Evolutionary conservation across 2,329 filamentous ascomycete species (phyloP).

Genomic region (Mollisiaceae sp.): DNA sequence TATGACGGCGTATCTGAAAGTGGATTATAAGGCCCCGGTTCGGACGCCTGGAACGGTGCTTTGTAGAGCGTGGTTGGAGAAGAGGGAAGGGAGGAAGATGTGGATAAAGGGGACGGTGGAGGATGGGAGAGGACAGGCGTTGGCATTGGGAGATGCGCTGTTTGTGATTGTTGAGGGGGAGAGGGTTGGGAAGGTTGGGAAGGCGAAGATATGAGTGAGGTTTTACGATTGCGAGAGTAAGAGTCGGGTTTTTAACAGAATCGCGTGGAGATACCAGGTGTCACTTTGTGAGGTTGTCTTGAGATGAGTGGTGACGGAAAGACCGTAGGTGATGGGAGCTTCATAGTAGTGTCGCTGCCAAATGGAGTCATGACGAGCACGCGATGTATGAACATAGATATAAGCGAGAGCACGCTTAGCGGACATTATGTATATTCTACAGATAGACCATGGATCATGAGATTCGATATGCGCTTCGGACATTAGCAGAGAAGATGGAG

Average conservation of each 20-base stretch:
- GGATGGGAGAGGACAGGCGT: constrained; percentile 52
- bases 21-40: constrained; percentile 58
- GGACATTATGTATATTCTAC: neutral
- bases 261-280: too few species aligned
- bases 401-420: neutral
- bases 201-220: neutral
- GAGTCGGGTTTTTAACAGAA: too few species aligned
- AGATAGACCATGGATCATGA: constrained; percentile 17
- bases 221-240: neutral
- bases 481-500: constrained; percentile 12
- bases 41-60: constrained; percentile 54
- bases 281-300: neutral
- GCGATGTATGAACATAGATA: neutral
- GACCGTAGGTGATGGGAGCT: too few species aligned
- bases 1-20: constrained; percentile 59
- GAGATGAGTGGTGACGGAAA: neutral
- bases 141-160: constrained; percentile 58
- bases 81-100: constrained; percentile 59
- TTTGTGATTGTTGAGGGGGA: constrained; percentile 41
- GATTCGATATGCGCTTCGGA: constrained; percentile 31
- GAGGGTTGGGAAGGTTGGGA: constrained; percentile 1
- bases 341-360: neutral
- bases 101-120: constrained; percentile 55
- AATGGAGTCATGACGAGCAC: neutral
- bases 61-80: constrained; percentile 50